Evolutionary conservation across 805 yeast species (phyloP), one percentile per base, ranked within the genome.

Genomic region (Ogataea sp.): DNA sequence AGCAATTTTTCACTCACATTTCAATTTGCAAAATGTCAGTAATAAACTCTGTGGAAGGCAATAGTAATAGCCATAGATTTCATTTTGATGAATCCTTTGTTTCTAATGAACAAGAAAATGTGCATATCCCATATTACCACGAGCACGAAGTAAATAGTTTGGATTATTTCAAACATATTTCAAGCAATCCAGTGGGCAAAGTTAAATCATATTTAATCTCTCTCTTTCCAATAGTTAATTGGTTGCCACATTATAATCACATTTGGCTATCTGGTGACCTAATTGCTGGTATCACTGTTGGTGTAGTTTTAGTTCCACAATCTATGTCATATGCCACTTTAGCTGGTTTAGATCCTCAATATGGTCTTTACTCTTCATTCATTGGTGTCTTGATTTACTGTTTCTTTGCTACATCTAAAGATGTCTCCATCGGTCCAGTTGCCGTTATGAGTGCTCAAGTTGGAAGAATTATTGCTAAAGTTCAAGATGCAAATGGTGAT

Each of bases 341-440:
- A 45, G 97, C 97, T 6, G 79, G 83, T 5, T 70, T 89, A 44
- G 68, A 78, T 5, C 78, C 95, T 6, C 82, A 88, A 58, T 89
- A 80, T 51, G 97, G 97, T 37, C 72, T 89, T 35, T 89, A 89
- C 62, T 85, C 96, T 13, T 84, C 95, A 0, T 89, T 89, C 53
- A 80, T 89, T 35, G 97, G 97, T 55, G 95, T 88, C 11, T 73
- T 87, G 53, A 75, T 83, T 38, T 89, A 89, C 60, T 82, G 95
- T 37, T 73, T 89, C 52, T 89, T 89, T 62, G 97, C 97, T 13
- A 89, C 97, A 13, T 83, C 95, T 20, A 89, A 89, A 61, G 97
- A 89, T 68, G 95, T 89, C 29, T 83, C 94, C 44, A 88, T 89
- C 51, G 97, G 97, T 21, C 97, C 97, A 10, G 97, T 89, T 28